Evolutionary conservation across 2,329 filamentous ascomycete genomes (phyloP), one percentile per base, ranked within the genome.

Genomic region (Exophiala calicioides): DNA sequence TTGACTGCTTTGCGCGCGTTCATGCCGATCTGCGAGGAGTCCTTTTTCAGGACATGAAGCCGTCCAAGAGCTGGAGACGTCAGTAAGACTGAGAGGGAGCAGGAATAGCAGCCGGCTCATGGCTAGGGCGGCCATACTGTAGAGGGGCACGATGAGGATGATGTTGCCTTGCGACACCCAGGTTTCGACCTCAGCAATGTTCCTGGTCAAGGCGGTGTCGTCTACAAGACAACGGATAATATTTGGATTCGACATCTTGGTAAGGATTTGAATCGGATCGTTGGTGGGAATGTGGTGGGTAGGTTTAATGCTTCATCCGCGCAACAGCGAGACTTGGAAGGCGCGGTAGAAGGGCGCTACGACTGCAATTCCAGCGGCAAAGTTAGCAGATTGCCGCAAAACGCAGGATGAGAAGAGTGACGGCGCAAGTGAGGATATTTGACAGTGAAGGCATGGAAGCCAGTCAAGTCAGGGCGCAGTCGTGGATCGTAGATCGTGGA

Each of bases 201-300:
- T 76, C 40, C 73, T 72, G 35, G 72, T 74, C 45, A 78, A 60
- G 36, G 72, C 73, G 39, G 73, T 76, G 56, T 76, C 74, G 59
- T 78, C 75, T 53, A 75, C 71, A 52, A 76, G 71, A 65, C 74
- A 77, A 61, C 74, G 70, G 55, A 76, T 72, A 55, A 71, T 65
- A 59, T 72, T 74, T 56, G 67, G 67, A 34, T 46, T 46, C 10
- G 56, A 42, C 56, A 54, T 52, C 37, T 37, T 24, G 9, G 29
- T 36, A 15, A 19, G 37, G 24, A n/a, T 30, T 34, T 16, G 37
- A 16, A 29, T 48, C 27, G 35, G 40, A 34, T 48, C 40, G 23
- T 31, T 24, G 15, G 7, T 31, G 43, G 26, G 42, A 32, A 34
- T 34, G 19, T 13, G n/a, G 33, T 24, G 20, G 38, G 13, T 38